Evolutionary conservation across 495 filamentous ascomycete species (phyloP), one percentile per base, ranked within the genome.

Genomic region (Parathielavia appendiculata): DNA sequence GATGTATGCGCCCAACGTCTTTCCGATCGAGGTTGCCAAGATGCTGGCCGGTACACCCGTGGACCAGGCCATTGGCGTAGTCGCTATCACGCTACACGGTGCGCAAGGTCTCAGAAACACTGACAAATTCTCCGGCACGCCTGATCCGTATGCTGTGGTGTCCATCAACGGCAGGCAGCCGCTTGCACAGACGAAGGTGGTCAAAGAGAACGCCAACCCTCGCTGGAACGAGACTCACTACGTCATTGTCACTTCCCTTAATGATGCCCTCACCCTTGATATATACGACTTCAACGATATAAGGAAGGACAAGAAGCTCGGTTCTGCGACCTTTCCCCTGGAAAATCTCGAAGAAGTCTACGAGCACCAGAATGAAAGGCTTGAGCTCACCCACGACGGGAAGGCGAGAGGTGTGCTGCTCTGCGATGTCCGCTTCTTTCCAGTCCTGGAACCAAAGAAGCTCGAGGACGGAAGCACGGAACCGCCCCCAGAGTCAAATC

Each of bases 11-110:
- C 93, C 93, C 9, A 96, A 97, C 65, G 91, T 95, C 34, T 99
- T 97, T 81, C 95, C 93, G 19, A 90, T 99, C 62, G 95, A 99
- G 66, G 89, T 99, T 54, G 93, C 93, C 54, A 97, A 99, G 78
- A 91, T 99, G 89, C 81, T 99, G 54, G 88, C 92, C n/a, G 93
- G 93, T 58, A 90, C 87, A 51, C 83, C 95, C 0, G 86, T 97
- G 48, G 95, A 99, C 71, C 89, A 93, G 73, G 92, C 93, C 16
- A 95, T 99, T 67, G 93, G 93, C 67, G 91, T 97, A 22, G 69
- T 97, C 49, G 91, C 91, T 16, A 78, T 99, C 57, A 97, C 91
- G 19, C 79, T 99, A 46, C 89, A 97, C 68, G 88, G 89, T 19
- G 93, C 91, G 17, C 83, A 88, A 54, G 91, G 92, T 38, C 82